These are phyloP conservation scores for Coix lacrymajobi DNA, from an alignment of 176 grass and related monocot species.

Conservation along the genomic window DNA sequence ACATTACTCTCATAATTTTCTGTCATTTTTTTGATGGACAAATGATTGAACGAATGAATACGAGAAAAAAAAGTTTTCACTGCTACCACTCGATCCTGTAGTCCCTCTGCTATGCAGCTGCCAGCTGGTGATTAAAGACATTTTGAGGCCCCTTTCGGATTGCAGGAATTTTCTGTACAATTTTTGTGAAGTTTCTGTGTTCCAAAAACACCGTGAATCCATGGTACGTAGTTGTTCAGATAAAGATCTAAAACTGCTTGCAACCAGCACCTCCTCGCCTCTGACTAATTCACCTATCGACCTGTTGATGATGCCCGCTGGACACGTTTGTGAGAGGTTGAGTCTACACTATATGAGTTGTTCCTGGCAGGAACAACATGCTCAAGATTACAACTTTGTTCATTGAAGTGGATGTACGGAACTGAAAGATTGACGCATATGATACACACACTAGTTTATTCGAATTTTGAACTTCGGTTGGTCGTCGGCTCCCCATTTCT, in stretches of 20 bases:
- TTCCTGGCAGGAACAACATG: background rate
- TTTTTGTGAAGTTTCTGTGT: too few relatives aligned
- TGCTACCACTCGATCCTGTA: background rate
- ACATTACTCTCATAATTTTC: slow-evolving; percentile 21
- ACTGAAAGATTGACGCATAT: background rate
- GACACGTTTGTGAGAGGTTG: background rate
- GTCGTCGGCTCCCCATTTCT: background rate
- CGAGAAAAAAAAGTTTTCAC: background rate
- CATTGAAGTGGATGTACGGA: background rate
- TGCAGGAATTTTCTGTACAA: too few relatives aligned
- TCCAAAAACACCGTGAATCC: background rate
- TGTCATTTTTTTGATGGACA: slow-evolving; percentile 8
- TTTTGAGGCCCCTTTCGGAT: background rate
- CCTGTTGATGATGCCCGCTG: background rate
- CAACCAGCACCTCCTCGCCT: background rate
- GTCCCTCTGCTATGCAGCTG: background rate
- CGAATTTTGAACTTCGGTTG: background rate
- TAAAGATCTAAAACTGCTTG: background rate
- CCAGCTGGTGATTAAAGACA: background rate
- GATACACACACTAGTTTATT: background rate
- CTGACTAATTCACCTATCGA: background rate
- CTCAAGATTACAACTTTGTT: background rate
- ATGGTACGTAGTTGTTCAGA: background rate
- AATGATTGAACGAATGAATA: slow-evolving; percentile 1
- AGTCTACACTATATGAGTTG: background rate